These are phyloP conservation scores for bread wheat (Triticum aestivum) DNA, from an alignment of 176 grass and related monocot genomes.

Conservation along the genomic window IWGSC_CS_RefSeq_v2.1 NC_057804.1:97211803-97212302, in stretches of 20 bases:
- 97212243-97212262: slow-evolving; percentile 48
- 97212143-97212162: slow-evolving; percentile 56
- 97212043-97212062: slow-evolving; percentile 73
- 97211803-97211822: slow-evolving; percentile 62
- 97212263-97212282: slow-evolving; percentile 57
- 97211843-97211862: slow-evolving; percentile 88
- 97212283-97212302: slow-evolving; percentile 27
- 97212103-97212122: slow-evolving; percentile 45
- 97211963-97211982: slow-evolving; percentile 59
- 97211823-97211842: slow-evolving; percentile 82
- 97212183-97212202: slow-evolving; percentile 65
- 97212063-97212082: slow-evolving; percentile 55
- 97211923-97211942: slow-evolving; percentile 70
- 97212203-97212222: slow-evolving; percentile 53
- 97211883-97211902: slow-evolving; percentile 50
- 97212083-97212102: slow-evolving; percentile 34
- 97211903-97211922: slow-evolving; percentile 99
- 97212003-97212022: slow-evolving; percentile 45
- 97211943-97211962: slow-evolving; percentile 56
- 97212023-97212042: slow-evolving; percentile 39
- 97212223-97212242: slow-evolving; percentile 37
- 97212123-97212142: slow-evolving; percentile 75
- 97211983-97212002: slow-evolving; percentile 74
- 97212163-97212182: slow-evolving; percentile 69
- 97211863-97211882: slow-evolving; percentile 40